Evolutionary conservation across 177 flowering plant genomes (phyloP).

Genomic region (Vitis hybrid): DNA sequence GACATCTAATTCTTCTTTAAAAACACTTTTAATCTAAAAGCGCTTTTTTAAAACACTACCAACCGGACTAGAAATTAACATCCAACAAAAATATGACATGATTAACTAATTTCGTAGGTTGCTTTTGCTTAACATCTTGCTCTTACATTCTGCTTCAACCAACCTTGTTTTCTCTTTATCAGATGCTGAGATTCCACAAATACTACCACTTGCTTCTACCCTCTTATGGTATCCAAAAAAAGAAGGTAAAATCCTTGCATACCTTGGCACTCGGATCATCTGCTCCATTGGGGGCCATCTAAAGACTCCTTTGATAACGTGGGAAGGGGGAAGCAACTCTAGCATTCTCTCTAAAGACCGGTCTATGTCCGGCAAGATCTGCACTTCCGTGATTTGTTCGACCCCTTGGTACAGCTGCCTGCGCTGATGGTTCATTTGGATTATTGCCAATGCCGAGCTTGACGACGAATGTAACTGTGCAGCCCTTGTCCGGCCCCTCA

Average conservation of each 20-base stretch:
- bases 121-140: too few relatives aligned
- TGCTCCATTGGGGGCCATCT: not conserved
- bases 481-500: conserved; percentile 55
- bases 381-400: conserved; percentile 24
- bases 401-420: conserved; percentile 19
- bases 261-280: not conserved
- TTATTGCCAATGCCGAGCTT: conserved; percentile 43
- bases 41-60: too few relatives aligned
- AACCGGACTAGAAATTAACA: too few relatives aligned
- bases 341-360: conserved; percentile 6
- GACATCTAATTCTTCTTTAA: too few relatives aligned
- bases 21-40: too few relatives aligned
- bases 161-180: too few relatives aligned
- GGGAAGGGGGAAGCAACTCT: conserved; percentile 2
- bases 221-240: not conserved
- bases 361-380: conserved; percentile 20
- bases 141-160: too few relatives aligned
- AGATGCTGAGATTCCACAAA: too few relatives aligned
- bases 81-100: too few relatives aligned
- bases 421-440: conserved; percentile 24
- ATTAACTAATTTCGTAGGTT: too few relatives aligned
- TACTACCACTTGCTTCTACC: not conserved
- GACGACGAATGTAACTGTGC: conserved; percentile 38
- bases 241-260: not conserved
- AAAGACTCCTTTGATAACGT: conserved; percentile 32